Evolutionary conservation across 2,329 filamentous ascomycete genomes (phyloP).

Genomic region (Dactylonectria macrodidyma): DNA sequence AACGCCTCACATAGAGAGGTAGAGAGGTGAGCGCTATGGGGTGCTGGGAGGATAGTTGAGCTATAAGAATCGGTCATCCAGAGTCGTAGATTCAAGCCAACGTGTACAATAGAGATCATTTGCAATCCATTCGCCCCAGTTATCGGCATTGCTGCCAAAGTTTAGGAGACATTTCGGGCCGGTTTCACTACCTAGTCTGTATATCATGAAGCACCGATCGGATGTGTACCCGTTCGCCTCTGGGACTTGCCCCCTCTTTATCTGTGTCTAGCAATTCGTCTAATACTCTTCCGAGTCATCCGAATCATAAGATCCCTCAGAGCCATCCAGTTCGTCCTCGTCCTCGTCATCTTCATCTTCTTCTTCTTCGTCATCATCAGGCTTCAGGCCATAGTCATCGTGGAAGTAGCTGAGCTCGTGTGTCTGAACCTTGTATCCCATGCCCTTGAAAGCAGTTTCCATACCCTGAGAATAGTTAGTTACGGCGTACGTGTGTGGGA

Average conservation of each 20-base stretch:
- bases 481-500: background rate
- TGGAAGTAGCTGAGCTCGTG: constrained; percentile 85
- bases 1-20: background rate
- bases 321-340: constrained; percentile 52
- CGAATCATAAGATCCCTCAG: constrained; percentile 51
- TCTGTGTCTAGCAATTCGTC: constrained; percentile 24
- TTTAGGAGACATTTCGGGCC: constrained; percentile 21
- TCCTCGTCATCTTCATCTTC: constrained; percentile 64
- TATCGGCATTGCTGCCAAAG: constrained; percentile 41
- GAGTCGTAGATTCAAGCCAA: constrained; percentile 35
- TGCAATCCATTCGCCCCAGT: constrained; percentile 34
- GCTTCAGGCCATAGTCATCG: constrained; percentile 88
- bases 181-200: background rate
- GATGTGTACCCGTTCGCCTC: constrained; percentile 12
- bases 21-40: constrained; percentile 11
- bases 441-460: constrained; percentile 79
- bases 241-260: constrained; percentile 18
- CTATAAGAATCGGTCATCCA: constrained; percentile 27
- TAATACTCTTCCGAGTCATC: constrained; percentile 48
- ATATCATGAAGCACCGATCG: constrained; percentile 3
- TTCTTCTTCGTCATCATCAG: constrained; percentile 71
- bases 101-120: constrained; percentile 41
- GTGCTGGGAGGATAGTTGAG: constrained; percentile 2
- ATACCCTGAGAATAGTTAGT: constrained; percentile 70
- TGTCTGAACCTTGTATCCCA: constrained; percentile 84